Evolutionary conservation across 2,329 filamentous ascomycete species (phyloP), one percentile per base, ranked within the genome.

Genomic region (Fusarium miscanthi): DNA sequence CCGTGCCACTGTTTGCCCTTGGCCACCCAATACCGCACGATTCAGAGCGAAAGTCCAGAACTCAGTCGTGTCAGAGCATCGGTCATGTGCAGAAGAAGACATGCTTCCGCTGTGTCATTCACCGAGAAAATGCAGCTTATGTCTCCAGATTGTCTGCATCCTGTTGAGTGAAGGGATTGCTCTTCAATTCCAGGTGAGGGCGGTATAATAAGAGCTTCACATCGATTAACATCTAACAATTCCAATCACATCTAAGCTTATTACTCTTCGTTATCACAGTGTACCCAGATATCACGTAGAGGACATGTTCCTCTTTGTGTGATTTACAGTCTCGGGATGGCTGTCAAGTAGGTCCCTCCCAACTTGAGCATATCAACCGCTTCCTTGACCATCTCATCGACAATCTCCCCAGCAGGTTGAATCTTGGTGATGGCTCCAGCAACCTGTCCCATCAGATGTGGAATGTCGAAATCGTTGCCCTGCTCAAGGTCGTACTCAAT

Each of bases 361-460:
- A 86, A 79, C 80, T 85, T 89, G 76, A 97, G 79, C 85, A 92
- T 89, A 3, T 88, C 86, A 13, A 91, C 90, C 2, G 93, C 94
- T 80, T 95, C 91, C 25, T 84, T 83, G 14, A 97, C 93, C 94
- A 98, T 98, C 74, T 97, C 94, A 68, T 91, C 88, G n/a, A 98
- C 91, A 84, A 98, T 97, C 72, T 91, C 88, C 51, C 85, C 88
- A 0, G 95, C 95, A 0, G 95, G 94, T 85, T 96, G 90, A 66
- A 98, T 89, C 74, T 91, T 90, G 38, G 84, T 82, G 63, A 98
- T 93, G 2, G 91, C 87, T 4, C 93, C 95, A 2, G 94, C 93
- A 13, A 98, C 95, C 84, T 97, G 94, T 2, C 95, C 95, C 95
- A 98, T 98, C 78, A 98, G 80, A 82, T 95, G 94, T 17, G 95